Evolutionary conservation across 2,329 filamentous ascomycete species (phyloP).

Genomic region (Cryoendolithus antarcticus): DNA sequence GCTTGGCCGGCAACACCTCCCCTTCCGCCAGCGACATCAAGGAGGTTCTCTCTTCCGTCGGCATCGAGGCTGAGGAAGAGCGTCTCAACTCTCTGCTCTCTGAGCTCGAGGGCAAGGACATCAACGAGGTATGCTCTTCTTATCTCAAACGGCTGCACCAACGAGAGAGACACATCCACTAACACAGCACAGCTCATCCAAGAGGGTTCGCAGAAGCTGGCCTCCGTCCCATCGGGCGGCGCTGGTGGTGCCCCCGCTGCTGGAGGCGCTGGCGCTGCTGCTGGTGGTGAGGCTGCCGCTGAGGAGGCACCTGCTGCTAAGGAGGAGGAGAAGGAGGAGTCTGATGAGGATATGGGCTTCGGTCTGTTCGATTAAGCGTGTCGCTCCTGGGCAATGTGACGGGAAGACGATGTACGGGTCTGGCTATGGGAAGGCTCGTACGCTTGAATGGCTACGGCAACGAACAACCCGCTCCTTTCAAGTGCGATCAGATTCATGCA

Average conservation of each 20-base stretch:
- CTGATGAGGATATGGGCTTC: constrained; percentile 64
- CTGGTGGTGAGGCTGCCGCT: constrained; percentile 55
- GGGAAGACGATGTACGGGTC: no score
- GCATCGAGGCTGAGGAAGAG: constrained; percentile 82
- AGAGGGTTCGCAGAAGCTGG: constrained; percentile 84
- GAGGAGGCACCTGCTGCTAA: constrained; percentile 48
- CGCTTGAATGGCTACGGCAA: no score
- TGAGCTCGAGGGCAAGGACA: constrained; percentile 83
- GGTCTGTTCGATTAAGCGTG: constrained; percentile 53
- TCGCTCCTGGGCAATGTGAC: neutral
- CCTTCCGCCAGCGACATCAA: constrained; percentile 82
- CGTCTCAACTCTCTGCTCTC: constrained; percentile 76
- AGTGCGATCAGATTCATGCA: no score
- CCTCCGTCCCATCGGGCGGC: constrained; percentile 91
- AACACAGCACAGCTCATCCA: constrained; percentile 61
- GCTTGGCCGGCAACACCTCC: constrained; percentile 80
- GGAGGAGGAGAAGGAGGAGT: constrained; percentile 71
- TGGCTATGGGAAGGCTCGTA: no score
- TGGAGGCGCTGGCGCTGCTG: constrained; percentile 52
- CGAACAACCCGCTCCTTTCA: no score
- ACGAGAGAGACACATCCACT: constrained; percentile 4
- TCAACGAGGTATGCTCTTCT: constrained; percentile 64
- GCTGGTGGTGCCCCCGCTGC: constrained; percentile 57
- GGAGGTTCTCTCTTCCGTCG: constrained; percentile 79
- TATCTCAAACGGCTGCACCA: constrained; percentile 4